Evolutionary conservation across 345 rosid species (phyloP).

Genomic region (Populus nigra): DNA sequence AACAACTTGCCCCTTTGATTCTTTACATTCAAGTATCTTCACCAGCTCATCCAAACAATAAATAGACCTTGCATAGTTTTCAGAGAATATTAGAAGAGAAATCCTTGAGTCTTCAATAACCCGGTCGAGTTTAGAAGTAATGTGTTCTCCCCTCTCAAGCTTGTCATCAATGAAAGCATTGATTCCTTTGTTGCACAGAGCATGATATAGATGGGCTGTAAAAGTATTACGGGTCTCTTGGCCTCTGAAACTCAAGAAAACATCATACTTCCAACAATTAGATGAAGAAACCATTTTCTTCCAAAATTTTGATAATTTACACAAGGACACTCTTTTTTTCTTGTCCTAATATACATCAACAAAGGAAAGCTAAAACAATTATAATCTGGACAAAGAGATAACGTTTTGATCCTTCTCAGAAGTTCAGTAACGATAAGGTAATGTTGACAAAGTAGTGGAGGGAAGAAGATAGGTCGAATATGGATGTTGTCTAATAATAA

Average conservation of each 20-base stretch:
- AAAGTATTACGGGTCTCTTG: slow-evolving; percentile 1
- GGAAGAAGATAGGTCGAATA: no score
- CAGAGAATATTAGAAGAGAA: neutral
- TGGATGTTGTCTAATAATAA: no score
- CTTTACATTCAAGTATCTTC: neutral
- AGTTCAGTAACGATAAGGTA: no score
- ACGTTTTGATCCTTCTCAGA: no score
- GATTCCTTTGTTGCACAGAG: slow-evolving; percentile 3
- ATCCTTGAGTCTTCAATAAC: neutral
- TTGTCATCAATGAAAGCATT: neutral
- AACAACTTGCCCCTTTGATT: neutral
- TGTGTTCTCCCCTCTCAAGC: neutral
- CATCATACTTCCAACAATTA: neutral
- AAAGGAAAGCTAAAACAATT: no score
- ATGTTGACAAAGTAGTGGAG: no score
- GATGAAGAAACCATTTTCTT: neutral
- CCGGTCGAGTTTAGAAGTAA: no score
- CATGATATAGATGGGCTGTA: neutral
- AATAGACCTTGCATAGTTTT: slow-evolving; percentile 2
- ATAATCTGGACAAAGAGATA: no score
- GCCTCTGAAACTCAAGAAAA: slow-evolving; percentile 13
- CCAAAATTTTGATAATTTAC: no score
- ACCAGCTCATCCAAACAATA: slow-evolving; percentile 13
- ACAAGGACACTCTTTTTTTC: no score
- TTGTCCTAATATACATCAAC: no score